Base-by-base conservation (phyloP, 2,329 filamentous ascomycete species). In the Diplodia sapinea region DNA sequence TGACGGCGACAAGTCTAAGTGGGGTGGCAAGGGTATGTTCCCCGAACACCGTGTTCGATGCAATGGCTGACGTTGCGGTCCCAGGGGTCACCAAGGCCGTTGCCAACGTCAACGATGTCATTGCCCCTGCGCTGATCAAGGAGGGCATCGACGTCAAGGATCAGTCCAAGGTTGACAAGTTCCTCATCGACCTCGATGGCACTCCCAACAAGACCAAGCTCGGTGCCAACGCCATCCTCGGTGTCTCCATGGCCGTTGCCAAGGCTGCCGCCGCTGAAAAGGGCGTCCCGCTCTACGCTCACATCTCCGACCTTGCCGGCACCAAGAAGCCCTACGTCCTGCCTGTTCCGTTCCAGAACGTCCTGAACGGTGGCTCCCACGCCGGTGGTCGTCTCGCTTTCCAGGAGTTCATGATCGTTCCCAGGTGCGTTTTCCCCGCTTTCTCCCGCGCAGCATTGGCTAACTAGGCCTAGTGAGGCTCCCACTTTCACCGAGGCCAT, bases 401-500 rank as follows among this genome's bases (percentile, higher is more conserved):
- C 79, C 85, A 87, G 76, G 82, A 85, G 75, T 85, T 85, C 80
- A 85, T 85, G 82, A 83, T 85, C 69, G 82, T 84, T 68, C 82
- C 82, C 70, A 77, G 72, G 82, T 83, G 75, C 74, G 80, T 66
- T 51, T 59, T 23, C n/a, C 64, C 17, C 17, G 5, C 7, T 11
- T 13, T 20, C 7, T 33, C 17, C 23, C 11, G 17, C 23, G 36
- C 11, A 13, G 11, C 8, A 8, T 52, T 20, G 31, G 47, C 65
- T 67, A 12, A 67, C 56, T 17, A 36, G 4, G n/a, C 12, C 70
- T 70, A 93, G 90, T 74, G 86, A 89, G 71, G 95, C 95, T 73
- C 90, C 93, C 70, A 90, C 91, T 71, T 99, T 99, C 89, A 89
- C 90, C 75, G 95, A 99, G 87, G 95, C 91, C 79, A 90, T 99